Conservation (phyloP, 176 grass and related monocot species). For the Typha latifolia region DNA sequence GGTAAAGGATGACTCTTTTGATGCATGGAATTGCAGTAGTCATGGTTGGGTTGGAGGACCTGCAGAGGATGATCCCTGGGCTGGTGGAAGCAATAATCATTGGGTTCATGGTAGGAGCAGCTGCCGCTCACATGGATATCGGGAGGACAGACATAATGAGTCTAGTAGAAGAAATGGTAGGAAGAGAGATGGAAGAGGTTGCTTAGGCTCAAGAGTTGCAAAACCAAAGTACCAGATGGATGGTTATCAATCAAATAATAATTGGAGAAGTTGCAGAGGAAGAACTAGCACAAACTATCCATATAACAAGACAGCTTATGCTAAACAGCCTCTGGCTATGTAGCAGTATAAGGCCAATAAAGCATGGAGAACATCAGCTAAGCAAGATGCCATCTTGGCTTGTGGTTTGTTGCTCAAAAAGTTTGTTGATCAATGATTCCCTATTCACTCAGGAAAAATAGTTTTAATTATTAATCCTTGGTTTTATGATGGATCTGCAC, state of each 20-base stretch:
- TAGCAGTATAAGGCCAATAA: slow-evolving; percentile 2
- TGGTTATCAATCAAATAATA: slow-evolving; percentile 12
- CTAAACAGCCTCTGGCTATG: slow-evolving; percentile 6
- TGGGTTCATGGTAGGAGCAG: slow-evolving; percentile 6
- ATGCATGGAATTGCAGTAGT: slow-evolving; percentile 21
- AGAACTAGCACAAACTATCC: slow-evolving; percentile 13
- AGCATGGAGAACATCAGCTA: not conserved
- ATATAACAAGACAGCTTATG: slow-evolving; percentile 10
- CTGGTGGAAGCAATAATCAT: slow-evolving; percentile 9
- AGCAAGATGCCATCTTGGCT: not conserved
- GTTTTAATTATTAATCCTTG: not conserved
- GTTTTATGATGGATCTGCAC: not conserved
- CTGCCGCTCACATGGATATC: slow-evolving; percentile 6
- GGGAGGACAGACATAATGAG: slow-evolving; percentile 24
- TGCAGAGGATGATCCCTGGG: slow-evolving; percentile 5
- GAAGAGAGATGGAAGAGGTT: slow-evolving; percentile 18
- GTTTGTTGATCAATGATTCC: not conserved
- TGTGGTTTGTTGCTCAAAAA: not conserved
- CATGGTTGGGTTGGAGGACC: slow-evolving; percentile 22
- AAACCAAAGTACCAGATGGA: slow-evolving; percentile 20
- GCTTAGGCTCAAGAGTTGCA: slow-evolving; percentile 14
- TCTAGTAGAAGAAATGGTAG: slow-evolving; percentile 14
- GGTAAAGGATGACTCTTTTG: slow-evolving; percentile 14
- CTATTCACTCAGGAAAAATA: not conserved
- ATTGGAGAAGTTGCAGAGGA: slow-evolving; percentile 16